Conservation (phyloP, 2,329 filamentous ascomycete genomes). For the Salinomyces thailandicus region DNA sequence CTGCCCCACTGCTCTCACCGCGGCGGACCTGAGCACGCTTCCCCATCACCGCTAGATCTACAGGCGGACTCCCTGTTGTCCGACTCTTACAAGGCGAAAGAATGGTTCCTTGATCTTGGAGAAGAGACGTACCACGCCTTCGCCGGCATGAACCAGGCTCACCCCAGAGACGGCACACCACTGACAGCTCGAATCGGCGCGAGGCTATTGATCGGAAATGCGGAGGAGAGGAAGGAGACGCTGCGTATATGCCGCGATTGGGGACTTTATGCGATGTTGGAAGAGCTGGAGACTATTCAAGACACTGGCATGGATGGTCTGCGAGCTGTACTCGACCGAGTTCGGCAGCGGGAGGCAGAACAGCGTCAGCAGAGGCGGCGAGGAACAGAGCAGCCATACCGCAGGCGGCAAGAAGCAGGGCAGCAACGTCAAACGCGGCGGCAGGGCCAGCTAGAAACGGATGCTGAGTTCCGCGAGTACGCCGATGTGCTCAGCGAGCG, state of each 20-base stretch:
- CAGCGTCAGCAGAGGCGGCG: neutral
- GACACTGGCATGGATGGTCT: neutral
- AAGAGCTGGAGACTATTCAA: neutral
- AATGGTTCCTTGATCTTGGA: too few relatives aligned
- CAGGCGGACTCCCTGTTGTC: too few relatives aligned
- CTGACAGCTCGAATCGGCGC: neutral
- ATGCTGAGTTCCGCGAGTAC: neutral
- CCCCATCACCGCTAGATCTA: too few relatives aligned
- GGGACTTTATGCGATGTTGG: neutral
- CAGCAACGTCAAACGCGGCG: neutral
- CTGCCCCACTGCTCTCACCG: neutral
- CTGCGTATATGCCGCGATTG: neutral
- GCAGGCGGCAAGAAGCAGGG: too few relatives aligned
- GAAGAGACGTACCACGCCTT: neutral
- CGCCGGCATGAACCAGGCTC: neutral
- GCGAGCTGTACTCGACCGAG: neutral
- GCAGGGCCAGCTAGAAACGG: too few relatives aligned
- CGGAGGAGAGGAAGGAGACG: neutral
- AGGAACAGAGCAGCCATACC: too few relatives aligned
- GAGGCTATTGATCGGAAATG: neutral
- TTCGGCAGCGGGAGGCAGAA: neutral
- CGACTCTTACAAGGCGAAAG: too few relatives aligned
- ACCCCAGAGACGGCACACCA: neutral
- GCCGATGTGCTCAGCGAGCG: neutral
- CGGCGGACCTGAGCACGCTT: neutral